Base-by-base conservation (phyloP, 2,329 filamentous ascomycete genomes). In the Grosmannia clavigera region DNA sequence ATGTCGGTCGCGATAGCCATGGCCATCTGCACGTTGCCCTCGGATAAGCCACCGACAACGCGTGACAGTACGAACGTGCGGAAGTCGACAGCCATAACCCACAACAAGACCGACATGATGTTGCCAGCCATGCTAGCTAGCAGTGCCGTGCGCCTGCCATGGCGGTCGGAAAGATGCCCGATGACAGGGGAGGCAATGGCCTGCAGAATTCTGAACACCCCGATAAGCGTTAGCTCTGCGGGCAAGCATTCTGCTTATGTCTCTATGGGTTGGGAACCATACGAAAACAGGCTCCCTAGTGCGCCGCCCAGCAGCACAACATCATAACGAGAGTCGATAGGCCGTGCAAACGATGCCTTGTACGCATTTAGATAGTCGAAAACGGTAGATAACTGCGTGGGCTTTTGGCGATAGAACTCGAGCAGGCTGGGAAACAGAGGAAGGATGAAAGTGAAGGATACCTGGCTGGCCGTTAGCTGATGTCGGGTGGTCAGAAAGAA, bases 371-470 rank as follows among this genome's bases (percentile, higher is more conserved):
- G 81, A 66, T 88, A 92, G 66, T 80, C 78, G 64, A 99, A 81
- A 60, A 97, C 84, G 63, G 82, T 82, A 64, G 90, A 86, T 29
- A 99, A 84, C 38, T 95, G 75, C 1, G 89, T 91, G 61, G 76
- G 73, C 3, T 80, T 75, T 43, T 75, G 57, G 74, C 90, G 89
- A 77, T 97, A 99, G 81, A 96, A 97, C 68, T 95, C 88, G 73
- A 97, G 87, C 53, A 99, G 86, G 61, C 91, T 92, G 9, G 92
- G 94, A 71, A 97, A 99, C 43, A 99, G 83, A 0, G 94, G 94
- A 10, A 99, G 86, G 70, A 97, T 97, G 71, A 99, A 96, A 35
- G 94, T 99, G 73, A 99, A 99, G 60, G 92, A 96, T 68, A 97
- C 90, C 92, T 96, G 64, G 38, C 19, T 59, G 11, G 33, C 19